Evolutionary conservation across 2,329 filamentous ascomycete species (phyloP), one percentile per base, ranked within the genome.

Genomic region (Fusarium transvaalense): DNA sequence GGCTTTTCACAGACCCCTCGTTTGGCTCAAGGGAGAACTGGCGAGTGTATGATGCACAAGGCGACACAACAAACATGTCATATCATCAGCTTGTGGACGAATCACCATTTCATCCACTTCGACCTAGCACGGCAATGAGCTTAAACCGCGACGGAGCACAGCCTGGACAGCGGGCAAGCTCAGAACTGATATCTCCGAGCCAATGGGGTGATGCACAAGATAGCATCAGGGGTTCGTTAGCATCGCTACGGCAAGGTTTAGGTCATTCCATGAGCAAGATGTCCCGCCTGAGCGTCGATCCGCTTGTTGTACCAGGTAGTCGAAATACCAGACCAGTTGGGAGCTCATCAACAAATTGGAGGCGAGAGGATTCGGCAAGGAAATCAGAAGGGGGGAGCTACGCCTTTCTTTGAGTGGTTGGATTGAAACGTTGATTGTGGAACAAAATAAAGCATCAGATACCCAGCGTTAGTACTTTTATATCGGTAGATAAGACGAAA

Each of bases 21-120:
- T 80, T 80, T 61, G 76, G 72, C 9, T 79, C 79, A 3, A 57
- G 71, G 5, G 79, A 81, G 64, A 81, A 81, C 55, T 81, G 79
- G 79, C 72, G 76, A 21, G 61, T 77, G 10, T 70, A 78, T n/a
- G 64, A 64, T 21, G 65, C 59, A 21, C 75, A 67, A 10, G 66
- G 72, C 27, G 75, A 75, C 8, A 72, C 75, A 12, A 56, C 63
- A 10, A 78, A 74, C 25, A 69, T 75, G 12, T 75, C 76, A 8
- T 80, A 81, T 63, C 73, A 75, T 37, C 76, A 78, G 17, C 71
- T 79, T 6, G 76, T 78, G 14, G 74, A 78, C 35, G 75, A 73
- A 21, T 75, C 76, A 10, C 78, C 79, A 0, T 79, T 80, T 51
- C 80, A 77, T 80, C 85, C 64, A 76, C 77, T 42, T 72, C 81